Evolutionary conservation across 495 filamentous ascomycete genomes (phyloP).

Genomic region (Emericellopsis terricola): DNA sequence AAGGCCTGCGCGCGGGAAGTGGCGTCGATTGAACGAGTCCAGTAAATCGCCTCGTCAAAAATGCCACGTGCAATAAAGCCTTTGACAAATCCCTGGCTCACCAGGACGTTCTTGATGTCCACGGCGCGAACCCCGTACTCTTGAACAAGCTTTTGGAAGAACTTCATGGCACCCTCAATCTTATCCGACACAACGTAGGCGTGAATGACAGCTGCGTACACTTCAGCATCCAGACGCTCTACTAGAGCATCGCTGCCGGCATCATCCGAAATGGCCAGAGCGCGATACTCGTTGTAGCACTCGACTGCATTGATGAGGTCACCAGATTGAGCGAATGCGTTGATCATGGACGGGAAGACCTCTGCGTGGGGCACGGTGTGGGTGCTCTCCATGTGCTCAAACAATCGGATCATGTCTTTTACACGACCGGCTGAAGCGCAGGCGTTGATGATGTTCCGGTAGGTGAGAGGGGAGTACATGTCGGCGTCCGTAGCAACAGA

Average conservation of each 20-base stretch:
- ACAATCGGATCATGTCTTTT: slow-evolving; percentile 75
- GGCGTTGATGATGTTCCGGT: slow-evolving; percentile 63
- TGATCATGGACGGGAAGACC: slow-evolving; percentile 83
- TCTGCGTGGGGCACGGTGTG: slow-evolving; percentile 54
- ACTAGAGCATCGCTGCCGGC: slow-evolving; percentile 50
- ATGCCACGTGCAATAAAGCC: slow-evolving; percentile 44
- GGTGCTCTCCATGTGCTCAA: slow-evolving; percentile 71
- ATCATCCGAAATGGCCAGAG: slow-evolving; percentile 64
- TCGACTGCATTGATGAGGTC: slow-evolving; percentile 83
- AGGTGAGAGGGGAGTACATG: slow-evolving; percentile 42
- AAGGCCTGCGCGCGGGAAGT: slow-evolving; percentile 16
- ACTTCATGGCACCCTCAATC: slow-evolving; percentile 57
- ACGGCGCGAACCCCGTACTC: slow-evolving; percentile 35
- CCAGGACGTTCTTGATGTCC: slow-evolving; percentile 48
- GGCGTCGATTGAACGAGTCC: slow-evolving; percentile 34
- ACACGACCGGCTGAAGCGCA: slow-evolving; percentile 64
- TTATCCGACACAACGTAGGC: slow-evolving; percentile 71
- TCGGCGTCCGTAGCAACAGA: slow-evolving; percentile 47
- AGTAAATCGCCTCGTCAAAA: slow-evolving; percentile 46
- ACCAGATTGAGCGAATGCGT: slow-evolving; percentile 62
- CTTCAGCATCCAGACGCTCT: slow-evolving; percentile 57
- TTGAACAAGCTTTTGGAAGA: slow-evolving; percentile 58
- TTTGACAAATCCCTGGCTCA: slow-evolving; percentile 56
- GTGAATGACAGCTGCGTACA: slow-evolving; percentile 77
- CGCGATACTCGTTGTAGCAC: slow-evolving; percentile 86